A percentile compares a stretch with the other conserved stretches of the same genome.
phyloP scores from a whole-genome alignment of 2,329 filamentous ascomycete species.

The Aotearoamyces nothofagi region DNA sequence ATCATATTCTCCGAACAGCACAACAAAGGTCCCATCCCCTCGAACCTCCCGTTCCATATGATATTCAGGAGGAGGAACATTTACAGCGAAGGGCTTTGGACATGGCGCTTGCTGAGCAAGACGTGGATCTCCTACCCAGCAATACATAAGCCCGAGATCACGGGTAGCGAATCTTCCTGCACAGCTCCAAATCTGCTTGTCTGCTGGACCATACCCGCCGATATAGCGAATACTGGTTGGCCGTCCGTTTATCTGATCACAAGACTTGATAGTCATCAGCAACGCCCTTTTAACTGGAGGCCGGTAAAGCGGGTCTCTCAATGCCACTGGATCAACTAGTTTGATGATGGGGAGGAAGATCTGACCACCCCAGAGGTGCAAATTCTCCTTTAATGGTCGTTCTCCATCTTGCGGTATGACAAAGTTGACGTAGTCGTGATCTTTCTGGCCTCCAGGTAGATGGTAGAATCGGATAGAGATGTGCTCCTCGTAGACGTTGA shows the following conservation, averaged over 20 bases:
- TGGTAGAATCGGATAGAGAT: slow-evolving; percentile 2
- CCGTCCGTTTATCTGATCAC: slow-evolving; percentile 2
- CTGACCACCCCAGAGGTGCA: slow-evolving; percentile 2
- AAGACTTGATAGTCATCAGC: slow-evolving; percentile 2
- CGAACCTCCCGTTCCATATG: background rate
- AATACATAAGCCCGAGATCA: slow-evolving; percentile 2
- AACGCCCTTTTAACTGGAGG: slow-evolving; percentile 1
- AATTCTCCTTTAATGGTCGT: background rate
- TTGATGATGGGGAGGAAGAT: slow-evolving; percentile 1
- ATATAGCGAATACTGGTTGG: slow-evolving; percentile 1
- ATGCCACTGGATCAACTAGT: background rate
- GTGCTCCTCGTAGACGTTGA: slow-evolving; percentile 2
- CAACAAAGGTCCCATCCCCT: slow-evolving; percentile 2
- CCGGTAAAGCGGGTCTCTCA: slow-evolving; percentile 1
- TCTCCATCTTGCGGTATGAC: background rate
- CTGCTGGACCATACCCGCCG: background rate
- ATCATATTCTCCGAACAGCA: slow-evolving; percentile 3
- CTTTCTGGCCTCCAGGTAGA: slow-evolving; percentile 2
- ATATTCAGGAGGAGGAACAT: background rate
- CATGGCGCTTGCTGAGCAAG: slow-evolving; percentile 1
- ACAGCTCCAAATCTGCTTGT: slow-evolving; percentile 1
- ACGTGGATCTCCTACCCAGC: background rate
- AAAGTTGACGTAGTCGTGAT: slow-evolving; percentile 2
- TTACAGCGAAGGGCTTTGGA: background rate
- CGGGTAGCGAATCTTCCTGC: slow-evolving; percentile 2